Conservation (phyloP, 768 basidiomycete species). For the Mycena kentingensis region DNA sequence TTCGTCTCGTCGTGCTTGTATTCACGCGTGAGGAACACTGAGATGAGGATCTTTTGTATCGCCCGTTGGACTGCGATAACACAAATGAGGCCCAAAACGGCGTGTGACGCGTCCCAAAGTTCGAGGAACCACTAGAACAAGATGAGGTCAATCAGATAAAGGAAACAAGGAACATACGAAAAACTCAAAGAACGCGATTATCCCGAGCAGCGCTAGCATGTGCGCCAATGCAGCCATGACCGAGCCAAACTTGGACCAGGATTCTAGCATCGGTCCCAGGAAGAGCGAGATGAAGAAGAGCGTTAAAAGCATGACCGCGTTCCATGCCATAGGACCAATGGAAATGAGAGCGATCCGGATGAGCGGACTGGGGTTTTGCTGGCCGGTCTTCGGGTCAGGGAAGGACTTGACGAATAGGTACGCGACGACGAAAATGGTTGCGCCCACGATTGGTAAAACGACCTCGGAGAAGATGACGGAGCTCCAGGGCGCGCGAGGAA, state of each 20-base stretch:
- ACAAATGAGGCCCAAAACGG: slow-evolving; percentile 88
- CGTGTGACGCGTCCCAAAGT: slow-evolving; percentile 95
- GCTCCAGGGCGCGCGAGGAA: slow-evolving; percentile 88
- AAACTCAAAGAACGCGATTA: slow-evolving; percentile 93
- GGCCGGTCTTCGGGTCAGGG: slow-evolving; percentile 59
- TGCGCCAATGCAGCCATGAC: slow-evolving; percentile 94
- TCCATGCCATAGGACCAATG: slow-evolving; percentile 93
- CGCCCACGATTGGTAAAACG: slow-evolving; percentile 74
- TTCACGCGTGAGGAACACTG: slow-evolving; percentile 93
- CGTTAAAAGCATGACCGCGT: slow-evolving; percentile 80
- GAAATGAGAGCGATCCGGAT: slow-evolving; percentile 88
- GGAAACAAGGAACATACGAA: slow-evolving; percentile 62
- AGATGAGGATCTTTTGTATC: slow-evolving; percentile 91
- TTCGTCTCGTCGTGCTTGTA: slow-evolving; percentile 99
- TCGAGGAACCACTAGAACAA: slow-evolving; percentile 88
- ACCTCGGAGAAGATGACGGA: slow-evolving; percentile 84
- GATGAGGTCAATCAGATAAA: slow-evolving; percentile 26
- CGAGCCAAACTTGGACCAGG: slow-evolving; percentile 85
- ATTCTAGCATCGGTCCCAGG: slow-evolving; percentile 85
- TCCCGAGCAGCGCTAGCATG: slow-evolving; percentile 74
- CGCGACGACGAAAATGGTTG: slow-evolving; percentile 76
- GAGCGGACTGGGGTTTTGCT: slow-evolving; percentile 75
- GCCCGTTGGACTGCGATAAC: slow-evolving; percentile 90
- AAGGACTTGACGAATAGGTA: slow-evolving; percentile 96
- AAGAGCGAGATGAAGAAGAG: slow-evolving; percentile 93